Percentiles rank a stretch among this genome's conserved stretches.
phyloP scores from a whole-genome alignment of 768 basidiomycete species.

The Trametes elegans region DNA sequence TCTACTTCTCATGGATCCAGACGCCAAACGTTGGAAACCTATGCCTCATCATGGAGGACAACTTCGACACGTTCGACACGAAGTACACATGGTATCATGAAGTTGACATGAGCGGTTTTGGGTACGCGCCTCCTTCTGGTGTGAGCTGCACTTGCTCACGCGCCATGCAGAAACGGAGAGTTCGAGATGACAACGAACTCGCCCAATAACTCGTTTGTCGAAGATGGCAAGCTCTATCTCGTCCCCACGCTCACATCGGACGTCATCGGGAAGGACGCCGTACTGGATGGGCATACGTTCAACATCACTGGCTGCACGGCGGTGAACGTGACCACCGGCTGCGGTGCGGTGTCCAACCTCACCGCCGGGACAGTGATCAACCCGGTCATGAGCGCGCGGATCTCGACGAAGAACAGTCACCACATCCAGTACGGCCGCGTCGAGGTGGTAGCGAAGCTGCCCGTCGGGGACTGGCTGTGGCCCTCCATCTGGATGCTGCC shows the following conservation, averaged over 20 bases:
- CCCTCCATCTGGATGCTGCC: constrained; percentile 85
- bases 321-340: constrained; percentile 44
- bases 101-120: constrained; percentile 81
- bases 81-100: constrained; percentile 69
- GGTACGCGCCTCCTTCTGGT: constrained; percentile 44
- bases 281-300: constrained; percentile 69
- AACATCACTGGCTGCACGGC: constrained; percentile 83
- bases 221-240: constrained; percentile 74
- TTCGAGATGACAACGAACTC: constrained; percentile 84
- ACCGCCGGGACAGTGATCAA: constrained; percentile 72
- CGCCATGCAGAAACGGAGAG: constrained; percentile 57
- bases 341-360: constrained; percentile 69
- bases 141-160: background rate
- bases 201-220: constrained; percentile 69
- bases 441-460: constrained; percentile 81
- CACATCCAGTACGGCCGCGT: constrained; percentile 81
- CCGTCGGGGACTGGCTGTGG: constrained; percentile 70
- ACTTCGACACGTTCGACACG: constrained; percentile 64
- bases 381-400: constrained; percentile 78
- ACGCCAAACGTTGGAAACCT: constrained; percentile 50
- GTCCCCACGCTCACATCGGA: constrained; percentile 83
- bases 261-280: constrained; percentile 49
- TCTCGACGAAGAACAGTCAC: constrained; percentile 71
- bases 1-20: constrained; percentile 53
- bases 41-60: constrained; percentile 72